Evolutionary conservation across 108 stramenopile genomes (phyloP), one percentile per base, ranked within the genome.

Genomic region (Phaeodactylum tricornutum): DNA sequence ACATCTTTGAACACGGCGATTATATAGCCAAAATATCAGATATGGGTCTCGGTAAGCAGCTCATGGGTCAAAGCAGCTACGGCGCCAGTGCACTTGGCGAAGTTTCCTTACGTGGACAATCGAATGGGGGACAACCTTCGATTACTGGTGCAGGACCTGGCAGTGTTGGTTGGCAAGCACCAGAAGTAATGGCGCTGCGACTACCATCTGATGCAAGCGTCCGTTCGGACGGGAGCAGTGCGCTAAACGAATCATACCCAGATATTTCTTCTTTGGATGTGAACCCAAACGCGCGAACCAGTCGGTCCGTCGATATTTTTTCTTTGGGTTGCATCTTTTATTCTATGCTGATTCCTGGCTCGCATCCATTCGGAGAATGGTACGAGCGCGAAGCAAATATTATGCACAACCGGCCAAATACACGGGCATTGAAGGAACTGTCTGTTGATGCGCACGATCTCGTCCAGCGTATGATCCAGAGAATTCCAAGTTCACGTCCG

Each of bases 321-420:
- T 86, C 90, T 21, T 75, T 97, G 6, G 96, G 96, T n/a, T 97
- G 96, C 56, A 87, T 97, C 14, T 94, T 95, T 47, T 84, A 90
- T 56, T 89, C 85, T 39, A 80, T 85, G 5, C 48, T 95, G 19
- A 52, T 90, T 17, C 92, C 88, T 21, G 92, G 90, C 8, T 69
- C 69, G 19, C 96, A 97, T 66, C 94, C 96, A 12, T 97, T 93
- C 55, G 96, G 94, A 44, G 85, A 93, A 55, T 94, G 90, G 86
- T 95, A 78, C 59, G 96, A 97, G 61, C 71, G 96, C 1, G 96
- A 95, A 64, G 81, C 81, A n/a, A 95, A 97, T 33, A 93, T 97
- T 25, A 80, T 95, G 73, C 77, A 74, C 49, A 84, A 87, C 45
- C 75, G 81, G 1, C 78, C 92, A 9, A 53, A 58, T 24, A 59